Base-by-base conservation (phyloP, 2,329 filamentous ascomycete genomes). In the Aspergillus ochraceus region DNA sequence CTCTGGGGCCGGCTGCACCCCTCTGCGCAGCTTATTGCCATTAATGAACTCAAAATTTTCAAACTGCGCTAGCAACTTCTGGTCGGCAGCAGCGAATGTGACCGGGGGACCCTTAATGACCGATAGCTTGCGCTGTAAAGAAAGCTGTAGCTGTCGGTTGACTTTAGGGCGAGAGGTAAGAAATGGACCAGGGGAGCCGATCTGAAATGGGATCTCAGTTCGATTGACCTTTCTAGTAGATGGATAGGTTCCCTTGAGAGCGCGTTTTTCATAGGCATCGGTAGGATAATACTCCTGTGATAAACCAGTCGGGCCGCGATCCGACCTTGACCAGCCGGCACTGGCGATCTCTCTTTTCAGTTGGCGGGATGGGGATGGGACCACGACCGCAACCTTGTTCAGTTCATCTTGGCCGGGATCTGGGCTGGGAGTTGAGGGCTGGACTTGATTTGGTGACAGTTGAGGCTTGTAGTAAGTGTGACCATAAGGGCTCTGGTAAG, bases 41-140 rank as follows among this genome's bases (percentile, higher is more conserved):
- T 76, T 74, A 3, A 76, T 63, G 17, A 79, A 79, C n/a, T 74
- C 72, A 55, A 78, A 78, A 46, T 76, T 76, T 0, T 69, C 68
- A 11, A 74, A 66, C 1, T 66, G 60, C 1, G 71, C 64, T 0
- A 74, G 63, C 8, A 54, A 54, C 2, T 50, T 52, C 4, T 67
- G 60, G 19, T 64, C 60, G 0, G 55, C 58, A 0, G 62, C 55
- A 0, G 61, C 62, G 30, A 74, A 57, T 3, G 61, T 67, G 19
- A 77, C 70, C 0, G 54, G 19, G 1, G 76, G 75, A 0, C 77
- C 76, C 8, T 68, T 54, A 19, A 70, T 72, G 20, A 45, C 53
- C 0, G 53, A 26, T 1, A 75, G 57, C 49, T 74, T 75, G 20
- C 64, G 55, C 4, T 68, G 49, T 1, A 76, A 59, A 0, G 59